phyloP scores from a whole-genome alignment of 129 eudicot species.

The Chrysanthemum lavandulifolium region DNA sequence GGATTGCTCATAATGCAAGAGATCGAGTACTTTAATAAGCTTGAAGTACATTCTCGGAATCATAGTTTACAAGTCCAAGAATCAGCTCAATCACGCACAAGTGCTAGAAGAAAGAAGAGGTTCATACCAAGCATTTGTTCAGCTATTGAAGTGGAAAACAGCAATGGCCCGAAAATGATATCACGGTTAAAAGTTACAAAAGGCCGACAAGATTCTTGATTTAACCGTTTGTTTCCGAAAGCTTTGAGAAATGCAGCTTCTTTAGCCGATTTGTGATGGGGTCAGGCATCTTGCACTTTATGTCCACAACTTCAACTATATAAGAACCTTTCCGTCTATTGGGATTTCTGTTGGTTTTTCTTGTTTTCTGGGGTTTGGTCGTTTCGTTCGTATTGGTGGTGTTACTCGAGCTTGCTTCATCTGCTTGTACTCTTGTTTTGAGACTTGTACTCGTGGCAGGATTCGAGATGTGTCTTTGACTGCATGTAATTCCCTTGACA shows the following conservation, averaged over 20 bases:
- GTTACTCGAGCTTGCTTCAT: conserved; percentile 60
- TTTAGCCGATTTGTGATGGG: conserved; percentile 65
- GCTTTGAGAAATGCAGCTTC: conserved; percentile 78
- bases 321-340: conserved; percentile 50
- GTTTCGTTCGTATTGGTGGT: conserved; percentile 21
- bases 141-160: conserved; percentile 50
- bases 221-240: conserved; percentile 54
- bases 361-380: conserved; percentile 34
- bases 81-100: conserved; percentile 14
- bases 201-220: conserved; percentile 41
- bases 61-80: conserved; percentile 20
- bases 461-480: conserved; percentile 32
- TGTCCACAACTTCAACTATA: conserved; percentile 79
- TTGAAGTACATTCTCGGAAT: conserved; percentile 22
- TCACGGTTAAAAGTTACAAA: conserved; percentile 43
- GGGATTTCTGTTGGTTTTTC: conserved; percentile 54
- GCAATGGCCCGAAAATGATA: conserved; percentile 29
- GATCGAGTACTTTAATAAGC: conserved; percentile 50
- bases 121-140: conserved; percentile 70
- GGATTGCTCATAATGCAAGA: conserved; percentile 71
- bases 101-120: conserved; percentile 41
- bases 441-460: conserved; percentile 27
- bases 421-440: conserved; percentile 39
- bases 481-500: conserved; percentile 67
- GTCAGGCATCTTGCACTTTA: conserved; percentile 77